Percentiles rank a stretch among this genome's conserved stretches.
Evolutionary conservation across 306 rosid species (phyloP).

Genomic region (Benincasa hispida): DNA sequence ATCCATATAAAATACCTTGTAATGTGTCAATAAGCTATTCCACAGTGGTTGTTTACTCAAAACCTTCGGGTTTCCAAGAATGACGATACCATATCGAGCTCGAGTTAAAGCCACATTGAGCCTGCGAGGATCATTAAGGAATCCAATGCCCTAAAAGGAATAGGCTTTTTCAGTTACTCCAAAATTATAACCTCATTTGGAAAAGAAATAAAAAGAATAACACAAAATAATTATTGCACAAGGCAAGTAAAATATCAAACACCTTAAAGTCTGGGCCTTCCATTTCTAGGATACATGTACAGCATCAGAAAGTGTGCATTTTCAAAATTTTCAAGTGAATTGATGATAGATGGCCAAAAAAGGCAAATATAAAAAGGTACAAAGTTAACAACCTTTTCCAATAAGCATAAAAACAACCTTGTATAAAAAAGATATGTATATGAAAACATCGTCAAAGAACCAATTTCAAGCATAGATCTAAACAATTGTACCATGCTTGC

Average conservation of each 20-base stretch:
- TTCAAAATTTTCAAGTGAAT: neutral
- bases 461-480: neutral
- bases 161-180: slow-evolving; percentile 15
- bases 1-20: slow-evolving; percentile 48
- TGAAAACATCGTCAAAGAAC: neutral
- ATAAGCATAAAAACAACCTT: neutral
- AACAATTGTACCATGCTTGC: neutral
- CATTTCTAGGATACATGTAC: neutral
- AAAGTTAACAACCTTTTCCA: neutral
- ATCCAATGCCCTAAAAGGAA: slow-evolving; percentile 78
- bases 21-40: slow-evolving; percentile 94
- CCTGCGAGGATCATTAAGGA: slow-evolving; percentile 93
- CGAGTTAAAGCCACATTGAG: slow-evolving; percentile 97
- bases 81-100: slow-evolving; percentile 96
- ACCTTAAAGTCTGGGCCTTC: neutral
- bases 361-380: neutral
- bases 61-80: slow-evolving; percentile 97
- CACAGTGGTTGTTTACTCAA: slow-evolving; percentile 95
- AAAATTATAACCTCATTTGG: neutral
- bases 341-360: neutral
- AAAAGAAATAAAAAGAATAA: neutral
- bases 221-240: neutral
- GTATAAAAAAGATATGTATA: neutral
- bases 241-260: neutral
- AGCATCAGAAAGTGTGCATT: neutral